A percentile compares a stretch with the other conserved stretches of the same genome.
Evolutionary conservation across 192 early-diverging fungal genomes (phyloP).

Genomic region (Geranomyces variabilis): DNA sequence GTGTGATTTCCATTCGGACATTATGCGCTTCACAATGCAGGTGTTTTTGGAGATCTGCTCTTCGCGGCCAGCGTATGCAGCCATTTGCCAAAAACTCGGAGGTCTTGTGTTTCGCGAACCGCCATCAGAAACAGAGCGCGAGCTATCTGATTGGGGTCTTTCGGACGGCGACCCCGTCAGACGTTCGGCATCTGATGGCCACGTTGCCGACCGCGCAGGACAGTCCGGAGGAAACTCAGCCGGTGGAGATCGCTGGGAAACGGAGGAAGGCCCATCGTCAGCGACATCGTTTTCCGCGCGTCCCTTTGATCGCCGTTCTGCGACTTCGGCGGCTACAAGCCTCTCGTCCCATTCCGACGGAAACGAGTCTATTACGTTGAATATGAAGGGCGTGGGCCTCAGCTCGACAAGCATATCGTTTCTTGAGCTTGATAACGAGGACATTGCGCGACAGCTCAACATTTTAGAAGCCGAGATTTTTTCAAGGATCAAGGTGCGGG

Average conservation of each 20-base stretch:
- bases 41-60: slow-evolving; percentile 45
- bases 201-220: neutral
- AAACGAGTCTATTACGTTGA: neutral
- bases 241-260: neutral
- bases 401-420: slow-evolving; percentile 44
- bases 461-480: slow-evolving; percentile 68
- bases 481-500: slow-evolving; percentile 62
- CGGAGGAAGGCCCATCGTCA: neutral
- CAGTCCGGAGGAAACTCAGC: neutral
- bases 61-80: slow-evolving; percentile 29
- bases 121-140: slow-evolving; percentile 22
- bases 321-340: neutral
- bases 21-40: slow-evolving; percentile 49
- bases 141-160: slow-evolving; percentile 41
- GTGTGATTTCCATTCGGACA: slow-evolving; percentile 44
- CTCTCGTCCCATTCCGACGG: neutral
- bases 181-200: neutral
- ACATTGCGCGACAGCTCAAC: slow-evolving; percentile 69
- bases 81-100: slow-evolving; percentile 37
- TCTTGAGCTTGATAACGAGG: slow-evolving; percentile 57
- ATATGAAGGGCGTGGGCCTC: slow-evolving; percentile 4
- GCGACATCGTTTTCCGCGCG: neutral
- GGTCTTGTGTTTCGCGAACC: slow-evolving; percentile 34
- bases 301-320: slow-evolving; percentile 12
- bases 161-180: slow-evolving; percentile 13